Conservation (phyloP, 1,139 yeast species). For the Debaryomycetaceae sp. region DNA sequence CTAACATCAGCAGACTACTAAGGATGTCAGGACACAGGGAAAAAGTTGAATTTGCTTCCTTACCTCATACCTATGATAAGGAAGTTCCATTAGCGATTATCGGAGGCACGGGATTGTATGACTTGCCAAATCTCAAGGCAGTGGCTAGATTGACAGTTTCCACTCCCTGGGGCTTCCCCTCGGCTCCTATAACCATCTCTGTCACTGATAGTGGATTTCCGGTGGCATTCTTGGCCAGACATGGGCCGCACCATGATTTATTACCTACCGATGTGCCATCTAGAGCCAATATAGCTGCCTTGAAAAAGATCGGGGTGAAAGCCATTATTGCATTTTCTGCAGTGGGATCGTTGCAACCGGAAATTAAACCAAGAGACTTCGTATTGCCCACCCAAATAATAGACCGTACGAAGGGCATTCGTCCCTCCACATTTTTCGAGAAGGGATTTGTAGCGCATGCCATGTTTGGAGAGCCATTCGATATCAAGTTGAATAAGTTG, state of each 20-base stretch:
- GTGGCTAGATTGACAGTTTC: constrained; percentile 76
- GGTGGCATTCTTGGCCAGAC: constrained; percentile 93
- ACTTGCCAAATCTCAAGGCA: constrained; percentile 75
- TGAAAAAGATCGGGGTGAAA: constrained; percentile 80
- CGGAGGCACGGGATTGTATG: constrained; percentile 98
- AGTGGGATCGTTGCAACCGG: constrained; percentile 89
- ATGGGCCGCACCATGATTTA: constrained; percentile 84
- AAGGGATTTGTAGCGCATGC: constrained; percentile 95
- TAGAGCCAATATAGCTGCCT: constrained; percentile 93
- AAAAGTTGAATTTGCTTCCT: constrained; percentile 17
- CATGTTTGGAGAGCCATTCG: constrained; percentile 96
- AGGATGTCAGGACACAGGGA: constrained; percentile 41
- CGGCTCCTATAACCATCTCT: constrained; percentile 89
- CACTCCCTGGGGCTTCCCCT: constrained; percentile 98
- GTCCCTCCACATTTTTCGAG: constrained; percentile 88
- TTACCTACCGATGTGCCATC: constrained; percentile 91
- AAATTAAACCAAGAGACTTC: constrained; percentile 90
- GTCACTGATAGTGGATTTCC: constrained; percentile 73
- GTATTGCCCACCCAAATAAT: constrained; percentile 93
- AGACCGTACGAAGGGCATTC: constrained; percentile 93
- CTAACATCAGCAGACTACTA: background rate
- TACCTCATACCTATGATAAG: constrained; percentile 40
- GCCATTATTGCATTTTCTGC: constrained; percentile 92
- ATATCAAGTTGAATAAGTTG: constrained; percentile 62
- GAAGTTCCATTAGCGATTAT: constrained; percentile 77